Conservation (phyloP, 2,329 filamentous ascomycete species). For the Thielaviopsis euricoi region DNA sequence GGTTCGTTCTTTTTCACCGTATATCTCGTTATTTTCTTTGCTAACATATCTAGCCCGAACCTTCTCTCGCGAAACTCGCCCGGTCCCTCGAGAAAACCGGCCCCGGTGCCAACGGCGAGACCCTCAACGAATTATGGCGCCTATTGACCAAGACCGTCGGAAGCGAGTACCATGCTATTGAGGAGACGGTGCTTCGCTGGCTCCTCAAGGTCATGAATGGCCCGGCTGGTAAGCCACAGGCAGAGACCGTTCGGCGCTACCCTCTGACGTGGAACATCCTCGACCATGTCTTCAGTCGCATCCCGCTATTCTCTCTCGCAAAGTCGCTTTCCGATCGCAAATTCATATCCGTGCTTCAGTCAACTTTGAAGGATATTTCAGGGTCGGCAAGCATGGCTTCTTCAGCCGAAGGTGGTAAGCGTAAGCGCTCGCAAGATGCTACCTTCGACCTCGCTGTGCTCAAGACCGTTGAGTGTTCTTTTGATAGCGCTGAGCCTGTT, state of each 20-base stretch:
- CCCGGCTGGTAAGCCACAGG: slow-evolving; percentile 20
- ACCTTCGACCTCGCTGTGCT: slow-evolving; percentile 16
- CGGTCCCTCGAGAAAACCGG: slow-evolving; percentile 38
- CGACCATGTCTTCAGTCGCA: slow-evolving; percentile 40
- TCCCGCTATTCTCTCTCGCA: slow-evolving; percentile 53
- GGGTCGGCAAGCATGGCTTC: slow-evolving; percentile 14
- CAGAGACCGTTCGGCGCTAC: slow-evolving; percentile 37
- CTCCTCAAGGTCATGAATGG: slow-evolving; percentile 45
- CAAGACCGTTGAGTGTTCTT: slow-evolving; percentile 23
- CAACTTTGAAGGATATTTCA: slow-evolving; percentile 44
- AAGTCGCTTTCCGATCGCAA: slow-evolving; percentile 53
- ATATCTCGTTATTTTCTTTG: slow-evolving; percentile 5
- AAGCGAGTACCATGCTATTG: slow-evolving; percentile 32
- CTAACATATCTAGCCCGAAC: slow-evolving; percentile 18
- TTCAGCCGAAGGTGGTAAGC: slow-evolving; percentile 21
- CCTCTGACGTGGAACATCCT: slow-evolving; percentile 46
- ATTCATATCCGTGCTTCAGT: slow-evolving; percentile 49
- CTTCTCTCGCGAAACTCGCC: slow-evolving; percentile 33
- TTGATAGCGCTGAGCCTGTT: slow-evolving; percentile 30
- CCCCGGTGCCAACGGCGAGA: slow-evolving; percentile 27
- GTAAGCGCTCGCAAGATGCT: slow-evolving; percentile 25
- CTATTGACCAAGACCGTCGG: slow-evolving; percentile 26
- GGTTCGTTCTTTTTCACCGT: not conserved
- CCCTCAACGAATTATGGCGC: slow-evolving; percentile 32
- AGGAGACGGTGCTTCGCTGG: slow-evolving; percentile 44